A percentile compares a stretch with the other conserved stretches of the same genome.
Conservation (phyloP, 257 asterid species). For the Gentiana macrophylla region DNA sequence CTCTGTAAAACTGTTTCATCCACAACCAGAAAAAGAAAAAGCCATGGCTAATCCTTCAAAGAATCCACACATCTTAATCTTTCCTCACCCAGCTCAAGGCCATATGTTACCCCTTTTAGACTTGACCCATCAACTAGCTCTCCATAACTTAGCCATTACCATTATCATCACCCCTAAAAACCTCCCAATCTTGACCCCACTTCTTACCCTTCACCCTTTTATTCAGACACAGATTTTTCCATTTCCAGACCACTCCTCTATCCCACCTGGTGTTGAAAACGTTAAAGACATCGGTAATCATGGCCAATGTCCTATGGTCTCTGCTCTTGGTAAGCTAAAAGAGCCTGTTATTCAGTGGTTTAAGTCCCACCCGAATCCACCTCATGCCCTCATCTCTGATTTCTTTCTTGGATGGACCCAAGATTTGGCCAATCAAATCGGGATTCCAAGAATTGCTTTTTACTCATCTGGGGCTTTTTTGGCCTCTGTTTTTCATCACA, state of each 20-base stretch:
- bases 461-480: slow-evolving; percentile 25
- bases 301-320: slow-evolving; percentile 38
- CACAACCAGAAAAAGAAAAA: no score
- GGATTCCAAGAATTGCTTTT: slow-evolving; percentile 43
- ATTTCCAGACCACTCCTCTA: slow-evolving; percentile 40
- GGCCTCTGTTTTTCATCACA: slow-evolving; percentile 5
- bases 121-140: slow-evolving; percentile 52
- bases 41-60: no score
- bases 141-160: slow-evolving; percentile 38
- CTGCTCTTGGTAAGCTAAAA: slow-evolving; percentile 35
- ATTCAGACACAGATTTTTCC: no score
- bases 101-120: slow-evolving; percentile 64
- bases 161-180: slow-evolving; percentile 58
- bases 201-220: no score
- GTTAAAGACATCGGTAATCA: slow-evolving; percentile 52
- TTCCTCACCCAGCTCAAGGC: slow-evolving; percentile 91
- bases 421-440: slow-evolving; percentile 28
- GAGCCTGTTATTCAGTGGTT: slow-evolving; percentile 48
- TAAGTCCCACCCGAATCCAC: slow-evolving; percentile 38
- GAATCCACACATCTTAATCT: slow-evolving; percentile 40
- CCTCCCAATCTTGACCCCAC: no score
- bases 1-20: no score
- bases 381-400: slow-evolving; percentile 50
- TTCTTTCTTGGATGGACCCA: slow-evolving; percentile 76
- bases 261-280: slow-evolving; percentile 63